These are phyloP conservation scores for Penicillium mononematosum DNA, from an alignment of 495 filamentous ascomycete species.

Conservation along the genomic window DNA sequence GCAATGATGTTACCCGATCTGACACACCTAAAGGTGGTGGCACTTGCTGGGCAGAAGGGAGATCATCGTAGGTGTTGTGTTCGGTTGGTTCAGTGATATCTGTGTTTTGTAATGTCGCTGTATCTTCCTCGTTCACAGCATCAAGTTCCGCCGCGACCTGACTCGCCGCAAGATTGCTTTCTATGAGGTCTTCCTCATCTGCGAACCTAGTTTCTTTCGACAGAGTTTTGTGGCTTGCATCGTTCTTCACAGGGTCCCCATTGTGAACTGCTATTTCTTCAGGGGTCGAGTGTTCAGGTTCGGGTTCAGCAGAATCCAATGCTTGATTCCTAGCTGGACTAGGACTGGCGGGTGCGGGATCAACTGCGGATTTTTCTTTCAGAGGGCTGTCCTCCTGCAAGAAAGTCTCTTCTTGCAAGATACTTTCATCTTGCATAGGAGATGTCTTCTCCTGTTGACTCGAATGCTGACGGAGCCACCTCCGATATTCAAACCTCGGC, in stretches of 20 bases:
- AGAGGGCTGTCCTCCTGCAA: background rate
- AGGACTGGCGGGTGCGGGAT: background rate
- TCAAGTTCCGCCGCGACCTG: background rate
- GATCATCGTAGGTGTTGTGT: conserved; percentile 32
- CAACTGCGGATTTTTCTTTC: background rate
- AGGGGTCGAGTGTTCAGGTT: background rate
- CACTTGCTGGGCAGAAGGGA: conserved; percentile 43
- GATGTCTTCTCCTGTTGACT: conserved; percentile 7
- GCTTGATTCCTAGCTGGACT: background rate
- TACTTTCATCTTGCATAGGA: conserved; percentile 7
- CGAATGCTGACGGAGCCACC: conserved; percentile 18
- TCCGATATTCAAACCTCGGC: conserved; percentile 49
- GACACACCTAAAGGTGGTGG: conserved; percentile 26
- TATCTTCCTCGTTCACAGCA: background rate
- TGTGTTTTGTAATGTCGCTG: background rate
- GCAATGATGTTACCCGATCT: conserved; percentile 40
- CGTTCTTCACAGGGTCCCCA: background rate
- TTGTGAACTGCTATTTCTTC: background rate
- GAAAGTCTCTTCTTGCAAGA: conserved; percentile 9
- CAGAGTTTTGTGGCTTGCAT: background rate
- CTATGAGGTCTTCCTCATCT: conserved; percentile 11
- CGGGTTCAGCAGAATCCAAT: background rate
- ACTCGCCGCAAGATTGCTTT: background rate
- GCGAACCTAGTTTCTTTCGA: conserved; percentile 23
- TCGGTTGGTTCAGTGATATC: conserved; percentile 8